A percentile compares a stretch with the other conserved stretches of the same genome.
Conservation (phyloP, 768 basidiomycete genomes). For the Fistulinella prunicolor region DNA sequence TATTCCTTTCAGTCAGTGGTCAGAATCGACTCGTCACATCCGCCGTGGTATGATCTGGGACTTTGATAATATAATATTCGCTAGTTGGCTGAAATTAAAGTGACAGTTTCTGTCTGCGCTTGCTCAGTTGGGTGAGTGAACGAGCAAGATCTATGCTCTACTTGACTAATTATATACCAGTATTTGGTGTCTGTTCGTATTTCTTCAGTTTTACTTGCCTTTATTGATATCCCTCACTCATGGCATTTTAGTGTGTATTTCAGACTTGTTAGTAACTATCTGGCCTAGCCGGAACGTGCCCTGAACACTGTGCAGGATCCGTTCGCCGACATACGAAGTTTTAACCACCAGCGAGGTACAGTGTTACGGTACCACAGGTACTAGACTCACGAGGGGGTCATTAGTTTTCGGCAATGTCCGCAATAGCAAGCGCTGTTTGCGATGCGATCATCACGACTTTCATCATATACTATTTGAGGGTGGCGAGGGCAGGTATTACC, state of each 20-base stretch:
- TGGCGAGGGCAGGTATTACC: conserved; percentile 4
- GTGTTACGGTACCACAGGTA: not conserved
- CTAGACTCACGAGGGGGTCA: not conserved
- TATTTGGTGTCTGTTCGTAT: conserved; percentile 15
- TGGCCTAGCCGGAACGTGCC: too few relatives aligned
- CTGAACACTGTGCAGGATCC: conserved; percentile 6
- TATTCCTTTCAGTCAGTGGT: conserved; percentile 14
- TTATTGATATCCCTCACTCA: not conserved
- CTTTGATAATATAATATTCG: too few relatives aligned
- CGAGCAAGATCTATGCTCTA: not conserved
- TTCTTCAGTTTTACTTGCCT: not conserved
- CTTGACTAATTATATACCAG: not conserved
- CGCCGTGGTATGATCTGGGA: conserved; percentile 12
- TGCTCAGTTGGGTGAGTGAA: conserved; percentile 14
- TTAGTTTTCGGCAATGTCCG: conserved; percentile 10
- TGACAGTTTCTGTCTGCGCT: conserved; percentile 4
- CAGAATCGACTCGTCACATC: conserved; percentile 13
- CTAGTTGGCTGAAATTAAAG: not conserved
- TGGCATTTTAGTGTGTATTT: not conserved
- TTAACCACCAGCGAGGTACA: conserved; percentile 7
- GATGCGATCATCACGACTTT: conserved; percentile 19
- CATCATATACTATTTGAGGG: conserved; percentile 13
- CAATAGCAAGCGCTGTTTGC: conserved; percentile 21
- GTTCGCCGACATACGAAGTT: conserved; percentile 2
- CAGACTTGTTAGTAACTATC: conserved; percentile 5